Evolutionary conservation across 106 monocot genomes (phyloP), one percentile per base, ranked within the genome.

Genomic region (Platanthera zijinensis): DNA sequence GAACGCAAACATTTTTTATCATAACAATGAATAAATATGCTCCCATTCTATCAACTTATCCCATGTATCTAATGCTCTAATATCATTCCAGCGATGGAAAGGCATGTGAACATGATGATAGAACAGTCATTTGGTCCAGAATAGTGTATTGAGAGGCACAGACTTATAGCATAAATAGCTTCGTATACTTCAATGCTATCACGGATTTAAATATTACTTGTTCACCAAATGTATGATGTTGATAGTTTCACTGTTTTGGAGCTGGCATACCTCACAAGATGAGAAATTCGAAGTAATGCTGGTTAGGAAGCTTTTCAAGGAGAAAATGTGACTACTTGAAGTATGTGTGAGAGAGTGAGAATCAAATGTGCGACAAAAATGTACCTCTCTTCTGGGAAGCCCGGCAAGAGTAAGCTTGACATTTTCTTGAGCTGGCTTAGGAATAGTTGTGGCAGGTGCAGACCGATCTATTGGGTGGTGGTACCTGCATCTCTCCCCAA

Each of bases 351-450:
- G 66, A 39, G 39, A 39, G 39, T 39, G 39, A 39, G 39, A 4
- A 53, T 53, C 53, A 53, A 53, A 53, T 39, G 39, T 39, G 39
- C 39, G 39, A 39, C 39, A 15, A 15, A 70, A 47, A 6, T 1
- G 6, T 86, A 95, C 95, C 91, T 92, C 91, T 84, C 95, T 83
- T 82, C 95, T 86, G 50, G 95, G 95, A 25, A 95, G 89, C 45
- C 95, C 95, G 69, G 95, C 95, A 77, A 86, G 89, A 47, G 89
- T 89, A 61, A 95, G 87, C 56, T 84, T 89, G 45, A 95, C 84
- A 71, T 25, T 78, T 52, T 80, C 84, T 14, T 83, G 69, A 56
- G 62, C 8, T 48, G 62, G 79, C 49, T 76, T 89, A 57, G 72
- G 48, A 64, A 50, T 50, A 32, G 84, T 49, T 52, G 48, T 45